Evolutionary conservation across 176 grass and related monocot genomes (phyloP).

Genomic region (Hordeum marinum): DNA sequence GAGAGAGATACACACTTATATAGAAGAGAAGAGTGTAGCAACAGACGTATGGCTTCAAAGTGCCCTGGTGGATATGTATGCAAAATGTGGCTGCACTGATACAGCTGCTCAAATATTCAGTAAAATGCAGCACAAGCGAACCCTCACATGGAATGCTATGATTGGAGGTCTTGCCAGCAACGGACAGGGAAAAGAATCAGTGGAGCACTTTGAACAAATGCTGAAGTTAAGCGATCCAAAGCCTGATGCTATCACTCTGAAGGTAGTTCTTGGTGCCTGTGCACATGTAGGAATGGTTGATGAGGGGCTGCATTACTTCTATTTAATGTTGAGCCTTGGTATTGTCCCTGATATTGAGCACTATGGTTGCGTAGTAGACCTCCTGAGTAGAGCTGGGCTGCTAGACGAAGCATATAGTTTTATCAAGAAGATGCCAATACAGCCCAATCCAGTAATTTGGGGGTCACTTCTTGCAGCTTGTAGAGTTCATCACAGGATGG

Average conservation of each 20-base stretch:
- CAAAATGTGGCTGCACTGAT: slow-evolving; percentile 68
- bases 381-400: slow-evolving; percentile 64
- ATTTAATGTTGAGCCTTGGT: slow-evolving; percentile 41
- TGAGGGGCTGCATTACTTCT: slow-evolving; percentile 59
- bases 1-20: slow-evolving; percentile 57
- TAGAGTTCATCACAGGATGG: slow-evolving; percentile 49
- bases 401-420: slow-evolving; percentile 67
- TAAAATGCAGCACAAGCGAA: slow-evolving; percentile 44
- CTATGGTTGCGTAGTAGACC: slow-evolving; percentile 82
- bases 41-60: slow-evolving; percentile 56
- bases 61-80: slow-evolving; percentile 87
- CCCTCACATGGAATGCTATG: slow-evolving; percentile 76
- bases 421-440: slow-evolving; percentile 61
- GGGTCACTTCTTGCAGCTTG: slow-evolving; percentile 77
- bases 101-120: slow-evolving; percentile 57
- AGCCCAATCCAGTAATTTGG: slow-evolving; percentile 67
- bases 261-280: slow-evolving; percentile 67
- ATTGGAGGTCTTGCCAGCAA: slow-evolving; percentile 72
- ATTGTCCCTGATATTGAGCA: slow-evolving; percentile 58
- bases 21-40: slow-evolving; percentile 57
- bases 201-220: slow-evolving; percentile 61
- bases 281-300: slow-evolving; percentile 64
- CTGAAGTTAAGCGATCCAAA: slow-evolving; percentile 37
- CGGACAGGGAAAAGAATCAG: slow-evolving; percentile 55
- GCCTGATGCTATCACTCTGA: slow-evolving; percentile 69